Base-by-base conservation (phyloP, 306 rosid species). In the Quillaja saponaria region DNA sequence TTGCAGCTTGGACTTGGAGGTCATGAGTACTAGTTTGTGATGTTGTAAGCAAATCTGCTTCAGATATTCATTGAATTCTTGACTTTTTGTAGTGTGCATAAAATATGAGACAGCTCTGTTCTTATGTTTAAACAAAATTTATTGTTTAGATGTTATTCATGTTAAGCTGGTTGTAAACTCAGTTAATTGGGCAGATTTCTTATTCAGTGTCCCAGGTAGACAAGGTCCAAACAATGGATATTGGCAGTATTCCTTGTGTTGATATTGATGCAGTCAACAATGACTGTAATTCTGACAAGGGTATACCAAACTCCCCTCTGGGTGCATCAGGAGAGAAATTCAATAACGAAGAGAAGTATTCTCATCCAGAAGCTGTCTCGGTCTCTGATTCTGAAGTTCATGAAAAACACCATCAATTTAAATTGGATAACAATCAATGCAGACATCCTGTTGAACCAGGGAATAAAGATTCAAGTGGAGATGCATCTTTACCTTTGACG, bases 161-260 rank as follows among this genome's bases (percentile, higher is more conserved):
- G 34, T 16, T 45, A 50, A 61, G 51, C 50, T 66, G 63, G 40
- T 16, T 52, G 31, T 63, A 10, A 51, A 67, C 58, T 53, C 35
- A 53, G 44, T 19, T 55, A 31, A 66, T 38, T 70, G 42, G 41
- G 13, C 19, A 45, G 10, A 41, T 38, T 3, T 58, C 21, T 57
- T 46, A 52, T 73, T 51, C 76, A 69, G 90, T 66, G 61, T 51
- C 62, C 69, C 71, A 74, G 72, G 81, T 49, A 62, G 68, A 61
- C 61, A 39, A 67, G 16, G 60, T 68, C 42, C 63, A 50, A 58
- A 61, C 40, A 14, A 77, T 77, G 63, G 76, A 76, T 49, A 45
- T 47, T 71, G 71, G 72, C 35, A 58, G 63, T 60, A 41, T 68
- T 44, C 76, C 81, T 41, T 73, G 72, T 63, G 76, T 55, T 66